Conservation (phyloP, 2,329 filamentous ascomycete genomes). For the Fusarium setosum region DNA sequence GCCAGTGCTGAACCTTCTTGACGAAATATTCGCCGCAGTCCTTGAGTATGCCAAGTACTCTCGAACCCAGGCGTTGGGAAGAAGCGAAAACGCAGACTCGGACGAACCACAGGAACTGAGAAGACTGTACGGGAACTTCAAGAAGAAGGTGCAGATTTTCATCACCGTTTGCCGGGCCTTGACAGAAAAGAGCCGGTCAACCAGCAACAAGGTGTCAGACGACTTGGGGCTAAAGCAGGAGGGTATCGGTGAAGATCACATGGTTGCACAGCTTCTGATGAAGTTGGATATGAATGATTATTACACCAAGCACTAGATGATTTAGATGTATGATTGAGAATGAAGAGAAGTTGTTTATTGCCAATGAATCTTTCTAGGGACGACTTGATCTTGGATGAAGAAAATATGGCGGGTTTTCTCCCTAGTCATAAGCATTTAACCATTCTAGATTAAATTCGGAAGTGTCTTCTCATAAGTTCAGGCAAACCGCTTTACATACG, state of each 20-base stretch:
- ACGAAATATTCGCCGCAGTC: slow-evolving; percentile 81
- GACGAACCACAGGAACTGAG: slow-evolving; percentile 36
- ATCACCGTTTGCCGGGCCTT: slow-evolving; percentile 77
- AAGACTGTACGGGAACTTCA: slow-evolving; percentile 72
- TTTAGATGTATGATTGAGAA: neutral
- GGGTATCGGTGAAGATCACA: slow-evolving; percentile 62
- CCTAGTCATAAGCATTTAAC: too few species aligned
- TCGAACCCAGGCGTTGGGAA: slow-evolving; percentile 52
- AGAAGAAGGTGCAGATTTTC: slow-evolving; percentile 79
- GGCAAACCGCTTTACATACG: too few species aligned
- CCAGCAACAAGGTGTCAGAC: slow-evolving; percentile 45
- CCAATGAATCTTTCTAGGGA: too few species aligned
- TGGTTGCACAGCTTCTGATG: slow-evolving; percentile 75
- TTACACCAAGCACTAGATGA: slow-evolving; percentile 56
- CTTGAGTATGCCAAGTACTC: slow-evolving; percentile 73
- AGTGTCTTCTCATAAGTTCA: too few species aligned
- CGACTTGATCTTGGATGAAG: too few species aligned
- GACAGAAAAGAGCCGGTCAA: slow-evolving; percentile 68
- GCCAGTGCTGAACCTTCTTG: slow-evolving; percentile 77
- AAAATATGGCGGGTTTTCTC: too few species aligned
- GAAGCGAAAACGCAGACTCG: slow-evolving; percentile 23
- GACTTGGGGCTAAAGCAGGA: slow-evolving; percentile 49
- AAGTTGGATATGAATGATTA: slow-evolving; percentile 79
- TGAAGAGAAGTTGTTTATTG: too few species aligned
- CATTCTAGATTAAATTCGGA: too few species aligned